A percentile compares a stretch with the other conserved stretches of the same genome.
These are phyloP conservation scores for Thraustotheca clavata DNA, from an alignment of 352 stramenopile genomes.

Conservation along the genomic window DNA sequence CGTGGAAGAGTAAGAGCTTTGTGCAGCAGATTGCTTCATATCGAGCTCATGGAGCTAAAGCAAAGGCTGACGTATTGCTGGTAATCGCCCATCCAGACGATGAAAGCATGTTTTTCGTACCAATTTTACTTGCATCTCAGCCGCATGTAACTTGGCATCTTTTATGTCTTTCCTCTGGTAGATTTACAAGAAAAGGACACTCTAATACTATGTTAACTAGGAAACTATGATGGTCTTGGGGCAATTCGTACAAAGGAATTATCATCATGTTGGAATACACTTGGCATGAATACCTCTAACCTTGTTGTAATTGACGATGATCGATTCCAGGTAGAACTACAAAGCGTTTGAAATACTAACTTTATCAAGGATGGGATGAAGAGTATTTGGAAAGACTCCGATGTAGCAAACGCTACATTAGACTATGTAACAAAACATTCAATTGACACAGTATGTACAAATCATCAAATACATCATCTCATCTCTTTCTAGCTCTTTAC, in stretches of 20 bases:
- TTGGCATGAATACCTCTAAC: constrained; percentile 38
- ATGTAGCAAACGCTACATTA: constrained; percentile 56
- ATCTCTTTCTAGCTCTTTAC: constrained; percentile 71
- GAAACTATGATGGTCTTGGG: constrained; percentile 90
- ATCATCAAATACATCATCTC: neutral
- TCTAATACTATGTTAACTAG: constrained; percentile 23
- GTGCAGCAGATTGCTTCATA: neutral
- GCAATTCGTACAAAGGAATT: constrained; percentile 81
- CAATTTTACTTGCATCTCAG: constrained; percentile 61
- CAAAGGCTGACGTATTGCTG: constrained; percentile 39
- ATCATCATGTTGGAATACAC: constrained; percentile 33
- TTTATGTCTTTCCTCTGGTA: constrained; percentile 86
- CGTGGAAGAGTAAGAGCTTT: constrained; percentile 1
- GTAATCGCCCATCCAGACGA: constrained; percentile 95
- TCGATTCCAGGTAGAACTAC: constrained; percentile 38
- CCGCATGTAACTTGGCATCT: constrained; percentile 39
- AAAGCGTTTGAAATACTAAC: neutral
- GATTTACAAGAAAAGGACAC: neutral
- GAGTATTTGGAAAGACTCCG: constrained; percentile 47
- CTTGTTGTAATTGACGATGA: constrained; percentile 70
- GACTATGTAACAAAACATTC: constrained; percentile 41
- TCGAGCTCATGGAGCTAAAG: neutral
- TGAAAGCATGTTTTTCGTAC: constrained; percentile 97
- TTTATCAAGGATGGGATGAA: constrained; percentile 60
- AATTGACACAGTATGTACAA: constrained; percentile 49